Evolutionary conservation across 2,329 filamentous ascomycete genomes (phyloP).

Genomic region (Diplodia corticola): DNA sequence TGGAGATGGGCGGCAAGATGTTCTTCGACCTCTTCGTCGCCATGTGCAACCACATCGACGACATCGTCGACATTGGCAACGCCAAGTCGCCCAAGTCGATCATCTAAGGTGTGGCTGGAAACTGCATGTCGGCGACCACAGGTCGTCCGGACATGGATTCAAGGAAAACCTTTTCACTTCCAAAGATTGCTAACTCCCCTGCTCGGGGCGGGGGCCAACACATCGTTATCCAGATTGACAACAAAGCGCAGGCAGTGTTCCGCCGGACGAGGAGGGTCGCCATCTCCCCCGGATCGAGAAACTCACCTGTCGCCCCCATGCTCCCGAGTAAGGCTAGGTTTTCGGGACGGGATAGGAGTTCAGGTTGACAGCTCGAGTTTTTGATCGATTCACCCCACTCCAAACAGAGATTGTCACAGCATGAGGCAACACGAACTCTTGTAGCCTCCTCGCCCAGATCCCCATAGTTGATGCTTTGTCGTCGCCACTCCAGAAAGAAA

Average conservation of each 20-base stretch:
- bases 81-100: conserved; percentile 30
- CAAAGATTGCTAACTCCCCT: conserved; percentile 4
- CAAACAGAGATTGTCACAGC: conserved; percentile 15
- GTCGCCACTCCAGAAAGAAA: conserved; percentile 16
- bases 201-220: neutral
- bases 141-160: conserved; percentile 6
- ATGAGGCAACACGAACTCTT: neutral
- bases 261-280: conserved; percentile 3
- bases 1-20: conserved; percentile 91
- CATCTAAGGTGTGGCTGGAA: conserved; percentile 39
- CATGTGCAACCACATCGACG: conserved; percentile 97
- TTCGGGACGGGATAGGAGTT: conserved; percentile 8
- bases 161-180: neutral
- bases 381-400: neutral
- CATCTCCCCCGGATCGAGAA: neutral
- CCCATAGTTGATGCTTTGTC: conserved; percentile 1
- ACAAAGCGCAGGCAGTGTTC: neutral
- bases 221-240: conserved; percentile 11
- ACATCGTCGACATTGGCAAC: conserved; percentile 75
- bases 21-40: conserved; percentile 99
- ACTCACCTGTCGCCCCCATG: neutral
- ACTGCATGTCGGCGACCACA: neutral
- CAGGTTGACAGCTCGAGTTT: conserved; percentile 5
- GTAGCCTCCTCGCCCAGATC: neutral
- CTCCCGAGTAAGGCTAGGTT: neutral